Evolutionary conservation across 345 rosid species (phyloP), one percentile per base, ranked within the genome.

Genomic region (Brassica cretica): DNA sequence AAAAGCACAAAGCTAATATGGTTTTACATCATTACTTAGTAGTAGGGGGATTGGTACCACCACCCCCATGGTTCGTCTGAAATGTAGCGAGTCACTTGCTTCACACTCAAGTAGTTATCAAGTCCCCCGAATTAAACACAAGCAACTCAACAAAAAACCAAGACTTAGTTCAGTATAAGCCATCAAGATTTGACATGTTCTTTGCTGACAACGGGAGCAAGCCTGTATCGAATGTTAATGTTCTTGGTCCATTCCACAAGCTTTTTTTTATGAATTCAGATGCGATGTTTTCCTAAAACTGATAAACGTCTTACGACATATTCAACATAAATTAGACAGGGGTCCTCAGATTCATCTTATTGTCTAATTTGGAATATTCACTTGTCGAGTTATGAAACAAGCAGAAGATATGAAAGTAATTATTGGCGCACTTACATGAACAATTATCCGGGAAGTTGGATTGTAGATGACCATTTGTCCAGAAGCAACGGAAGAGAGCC

Each of bases 381-480:
- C 19, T 27, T 27, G 5, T 27, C 30, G 5, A 77, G 19, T 5
- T 73, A 30, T 64, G 15, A 60, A 15, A 55, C 46, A 73, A 35
- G 68, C 16, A 51, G 9, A 68, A 74, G 46, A 49, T 49, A 1
- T 19, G 55, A 12, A 14, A 46, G 7, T 8, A 39, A 2, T 39
- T 9, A 46, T 14, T 55, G 62, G 46, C 66, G 41, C 44, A 66
- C 98, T 88, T 82, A 89, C 97, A 84, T 89, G 98, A 71, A 94
- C 89, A 76, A 92, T 80, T 70, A 92, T 91, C 9, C 98, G 91
- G 53, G 98, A 94, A 78, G 98, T 92, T 76, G 98, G 98, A 83
- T 95, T 91, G 78, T 97, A 91, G 71, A 92, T 94, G 97, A 68
- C 98, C 98, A 85, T 89, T 92, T 74, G 97, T 94, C 89, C 97